These are phyloP conservation scores for Wickerhamiella azyma DNA, from an alignment of 805 yeast species.

Conservation along the genomic window DNA sequence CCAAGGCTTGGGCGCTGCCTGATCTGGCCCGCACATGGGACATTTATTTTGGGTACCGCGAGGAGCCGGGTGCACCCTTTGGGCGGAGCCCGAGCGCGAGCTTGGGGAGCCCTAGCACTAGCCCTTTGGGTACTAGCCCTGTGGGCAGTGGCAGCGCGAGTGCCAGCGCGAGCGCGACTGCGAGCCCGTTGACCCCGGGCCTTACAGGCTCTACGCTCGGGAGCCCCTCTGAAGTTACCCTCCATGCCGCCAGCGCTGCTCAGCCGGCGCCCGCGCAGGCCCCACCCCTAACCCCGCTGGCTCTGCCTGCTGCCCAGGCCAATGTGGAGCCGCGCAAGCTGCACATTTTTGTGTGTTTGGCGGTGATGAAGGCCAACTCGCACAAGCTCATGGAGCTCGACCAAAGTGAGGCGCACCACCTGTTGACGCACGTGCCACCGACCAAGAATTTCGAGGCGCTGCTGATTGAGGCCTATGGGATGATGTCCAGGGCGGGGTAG, in stretches of 20 bases:
- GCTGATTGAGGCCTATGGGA: constrained; percentile 66
- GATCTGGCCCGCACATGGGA: constrained; percentile 92
- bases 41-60: constrained; percentile 55
- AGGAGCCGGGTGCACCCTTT: too few relatives aligned
- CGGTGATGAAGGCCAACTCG: constrained; percentile 69
- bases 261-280: constrained; percentile 14
- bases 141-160: too few relatives aligned
- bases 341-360: constrained; percentile 58
- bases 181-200: neutral
- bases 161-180: too few relatives aligned
- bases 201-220: neutral
- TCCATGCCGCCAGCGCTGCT: constrained; percentile 1
- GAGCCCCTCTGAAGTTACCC: constrained; percentile 5
- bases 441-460: constrained; percentile 59
- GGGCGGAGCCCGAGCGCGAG: constrained; percentile 3
- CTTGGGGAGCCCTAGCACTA: too few relatives aligned
- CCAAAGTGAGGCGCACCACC: constrained; percentile 76
- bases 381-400: constrained; percentile 72
- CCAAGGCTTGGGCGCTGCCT: constrained; percentile 65
- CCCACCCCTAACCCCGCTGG: constrained; percentile 9
- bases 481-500: constrained; percentile 27
- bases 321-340: constrained; percentile 18
- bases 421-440: constrained; percentile 39
- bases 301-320: constrained; percentile 1
- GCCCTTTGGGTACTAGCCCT: too few relatives aligned